Evolutionary conservation across 805 yeast species (phyloP), one percentile per base, ranked within the genome.

Genomic region (Diddensiella santjacobensis): DNA sequence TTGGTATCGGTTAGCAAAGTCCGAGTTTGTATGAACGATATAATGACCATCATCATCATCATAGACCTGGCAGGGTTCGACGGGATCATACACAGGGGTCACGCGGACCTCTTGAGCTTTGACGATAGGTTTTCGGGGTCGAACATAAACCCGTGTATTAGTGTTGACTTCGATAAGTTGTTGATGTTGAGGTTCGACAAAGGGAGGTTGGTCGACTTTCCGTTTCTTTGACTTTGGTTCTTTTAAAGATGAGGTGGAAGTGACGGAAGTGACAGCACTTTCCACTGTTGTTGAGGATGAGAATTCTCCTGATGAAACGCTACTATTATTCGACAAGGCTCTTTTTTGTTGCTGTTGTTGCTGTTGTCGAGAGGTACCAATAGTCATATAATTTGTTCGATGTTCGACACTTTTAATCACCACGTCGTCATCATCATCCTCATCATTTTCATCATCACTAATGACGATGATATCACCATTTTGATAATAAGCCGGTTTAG

Each of bases 1-100:
- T 17, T 75, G 68, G 64, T 84, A 90, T 40, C 96, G 68, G 44
- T 84, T 81, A n/a, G 95, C 70, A 48, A 71, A 67, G 18, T 53
- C 51, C 22, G 69, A 57, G 44, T 70, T 65, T 18, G 59, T 58
- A n/a, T 58, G 48, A 35, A 69, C 65, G 10, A 62, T 48, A 38
- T 50, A 58, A 24, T 59, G 63, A 20, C 63, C 63, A 42, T 67
- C 71, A 18, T 65, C 56, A 42, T 66, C 71, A 50, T 66, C 70
- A 17, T n/a, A 35, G 8, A 17, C 38, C 6, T 10, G 10, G 45
- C 51, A 54, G 13, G 46, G 39, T 5, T 50, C 44, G 4, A 46
- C 26, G 40, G 36, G 23, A 44, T 64, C 66, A 20, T 35, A 29
- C 13, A 62, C 49, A 6, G 50, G 44, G 20, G 52, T 56, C 23